phyloP scores from a whole-genome alignment of 805 yeast genomes.

The Zygoascus ofunaensis region DNA sequence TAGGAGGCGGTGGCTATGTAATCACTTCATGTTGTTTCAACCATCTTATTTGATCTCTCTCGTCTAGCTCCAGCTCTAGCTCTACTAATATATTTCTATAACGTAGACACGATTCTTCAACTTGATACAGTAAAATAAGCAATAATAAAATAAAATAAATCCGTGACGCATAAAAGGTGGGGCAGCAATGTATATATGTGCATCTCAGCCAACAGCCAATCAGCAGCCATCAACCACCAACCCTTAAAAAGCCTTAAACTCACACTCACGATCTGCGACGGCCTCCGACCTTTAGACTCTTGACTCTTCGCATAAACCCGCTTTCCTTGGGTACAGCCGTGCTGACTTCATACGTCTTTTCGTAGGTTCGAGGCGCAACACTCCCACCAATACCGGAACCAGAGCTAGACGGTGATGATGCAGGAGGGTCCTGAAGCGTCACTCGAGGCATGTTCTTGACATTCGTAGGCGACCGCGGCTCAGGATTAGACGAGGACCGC shows the following conservation, averaged over 20 bases:
- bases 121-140: no score
- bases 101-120: no score
- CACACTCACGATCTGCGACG: conserved; percentile 9
- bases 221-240: background rate
- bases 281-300: conserved; percentile 70
- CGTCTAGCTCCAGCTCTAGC: no score
- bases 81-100: no score
- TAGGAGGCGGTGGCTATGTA: no score
- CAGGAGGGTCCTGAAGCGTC: background rate
- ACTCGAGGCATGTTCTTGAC: conserved; percentile 5
- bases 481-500: conserved; percentile 15
- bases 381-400: conserved; percentile 3
- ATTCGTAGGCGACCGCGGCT: background rate
- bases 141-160: no score
- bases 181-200: no score
- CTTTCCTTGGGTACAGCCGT: conserved; percentile 28
- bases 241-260: no score
- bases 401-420: conserved; percentile 15
- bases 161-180: no score
- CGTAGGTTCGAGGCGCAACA: background rate
- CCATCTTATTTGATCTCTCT: no score
- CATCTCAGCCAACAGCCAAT: no score
- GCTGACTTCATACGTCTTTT: background rate
- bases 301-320: conserved; percentile 70
- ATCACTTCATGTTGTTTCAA: no score